Percentiles rank a stretch among this genome's conserved stretches.
phyloP scores from a whole-genome alignment of 2,329 filamentous ascomycete species.

The Fusarium luffae region DNA sequence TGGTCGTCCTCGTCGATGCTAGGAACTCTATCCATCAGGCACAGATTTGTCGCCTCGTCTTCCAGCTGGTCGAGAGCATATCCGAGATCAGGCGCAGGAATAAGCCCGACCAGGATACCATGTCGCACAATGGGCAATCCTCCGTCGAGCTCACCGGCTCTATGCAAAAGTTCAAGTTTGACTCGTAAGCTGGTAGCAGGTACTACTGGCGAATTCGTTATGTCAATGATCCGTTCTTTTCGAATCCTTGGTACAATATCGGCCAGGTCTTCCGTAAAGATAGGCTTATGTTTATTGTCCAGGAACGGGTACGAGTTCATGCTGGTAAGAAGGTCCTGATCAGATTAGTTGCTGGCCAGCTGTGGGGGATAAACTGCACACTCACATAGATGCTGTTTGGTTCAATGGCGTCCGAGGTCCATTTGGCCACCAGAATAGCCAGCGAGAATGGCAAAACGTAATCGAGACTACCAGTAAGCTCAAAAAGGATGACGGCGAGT shows the following conservation, averaged over 20 bases:
- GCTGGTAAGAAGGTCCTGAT: constrained; percentile 86
- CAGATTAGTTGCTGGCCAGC: constrained; percentile 20
- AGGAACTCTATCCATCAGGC: constrained; percentile 80
- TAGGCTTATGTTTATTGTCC: constrained; percentile 93
- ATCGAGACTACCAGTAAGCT: constrained; percentile 92
- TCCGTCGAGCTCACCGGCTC: constrained; percentile 89
- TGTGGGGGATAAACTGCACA: constrained; percentile 10
- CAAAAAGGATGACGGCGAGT: constrained; percentile 93
- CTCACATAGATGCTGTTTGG: constrained; percentile 90
- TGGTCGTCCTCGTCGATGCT: constrained; percentile 73
- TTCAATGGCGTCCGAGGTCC: constrained; percentile 96
- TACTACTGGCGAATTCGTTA: constrained; percentile 83
- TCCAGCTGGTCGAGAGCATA: constrained; percentile 88
- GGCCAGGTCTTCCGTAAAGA: constrained; percentile 88
- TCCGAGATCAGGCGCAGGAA: constrained; percentile 93
- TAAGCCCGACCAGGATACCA: constrained; percentile 84
- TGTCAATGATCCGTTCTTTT: constrained; percentile 85
- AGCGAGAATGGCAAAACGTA: constrained; percentile 96
- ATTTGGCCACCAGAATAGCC: constrained; percentile 93
- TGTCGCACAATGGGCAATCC: constrained; percentile 87
- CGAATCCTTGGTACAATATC: constrained; percentile 85
- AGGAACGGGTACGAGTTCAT: constrained; percentile 98
- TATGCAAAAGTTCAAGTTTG: constrained; percentile 85
- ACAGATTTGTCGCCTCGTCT: constrained; percentile 78
- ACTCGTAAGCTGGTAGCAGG: constrained; percentile 78